Evolutionary conservation across 768 basidiomycete species (phyloP), one percentile per base, ranked within the genome.

Genomic region (Coprinopsis sp.): DNA sequence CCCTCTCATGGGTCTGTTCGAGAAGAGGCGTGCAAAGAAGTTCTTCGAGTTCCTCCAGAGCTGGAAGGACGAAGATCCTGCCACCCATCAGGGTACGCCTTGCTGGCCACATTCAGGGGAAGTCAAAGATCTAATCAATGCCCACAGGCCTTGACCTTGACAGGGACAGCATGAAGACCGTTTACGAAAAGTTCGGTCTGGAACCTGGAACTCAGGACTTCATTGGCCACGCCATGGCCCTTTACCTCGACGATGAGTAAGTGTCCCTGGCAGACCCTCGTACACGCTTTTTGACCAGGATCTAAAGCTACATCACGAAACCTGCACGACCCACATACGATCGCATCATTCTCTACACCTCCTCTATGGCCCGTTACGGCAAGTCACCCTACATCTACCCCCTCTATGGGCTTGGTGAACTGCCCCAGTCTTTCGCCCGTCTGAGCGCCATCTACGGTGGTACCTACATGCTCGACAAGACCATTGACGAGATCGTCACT

Each of bases 321-420:
- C 78, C 91, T 42, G 96, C 95, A 10, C 86, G 94, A 37, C 80
- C 83, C 31, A 73, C 95, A 5, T 94, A 95, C 63, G 84, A 96
- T 58, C 91, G 96, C 51, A 97, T 98, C 64, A 77, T 98, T 54
- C 81, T 98, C 46, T 99, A 99, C 74, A 97, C 94, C 23, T 86
- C 89, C 10, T 98, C 96, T 16, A 97, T 99, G 93, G 92, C 95
- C 14, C 87, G 95, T 41, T 99, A 95, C 67, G 96, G 95, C 57
- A 98, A 99, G 69, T 98, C 96, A 11, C 96, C 96, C 1, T 99
- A 99, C 75, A 96, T 99, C 62, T 99, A 99, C 73, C 96, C 96
- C 13, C 78, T 97, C 30, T 99, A 98, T 66, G 96, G 96, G 52
- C 88, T 99, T 49, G 96, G 96, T 55, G 96, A 99, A 64, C 88